Evolutionary conservation across 495 filamentous ascomycete species (phyloP).

Genomic region (Penicillium subrubescens): DNA sequence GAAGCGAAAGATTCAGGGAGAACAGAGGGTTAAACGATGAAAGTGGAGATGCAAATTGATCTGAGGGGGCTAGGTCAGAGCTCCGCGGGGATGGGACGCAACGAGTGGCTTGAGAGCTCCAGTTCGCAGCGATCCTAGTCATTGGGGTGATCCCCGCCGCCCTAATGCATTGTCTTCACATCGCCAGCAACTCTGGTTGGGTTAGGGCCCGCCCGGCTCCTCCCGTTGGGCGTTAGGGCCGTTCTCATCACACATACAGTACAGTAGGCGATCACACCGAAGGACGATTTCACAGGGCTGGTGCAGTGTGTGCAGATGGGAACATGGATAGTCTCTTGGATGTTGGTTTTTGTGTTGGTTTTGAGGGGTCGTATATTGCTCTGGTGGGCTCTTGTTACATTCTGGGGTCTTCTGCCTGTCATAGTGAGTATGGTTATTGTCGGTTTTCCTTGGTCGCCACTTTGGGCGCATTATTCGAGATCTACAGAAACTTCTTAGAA

Average conservation of each 20-base stretch:
- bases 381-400: not conserved
- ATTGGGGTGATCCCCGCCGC: conserved; percentile 9
- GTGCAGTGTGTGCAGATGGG: not conserved
- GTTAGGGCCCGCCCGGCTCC: conserved; percentile 26
- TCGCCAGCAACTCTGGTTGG: conserved; percentile 24
- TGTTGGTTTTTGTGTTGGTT: not conserved
- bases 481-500: not conserved
- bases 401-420: not conserved
- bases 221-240: conserved; percentile 29
- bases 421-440: not conserved
- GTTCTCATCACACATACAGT: conserved; percentile 34
- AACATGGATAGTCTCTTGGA: not conserved
- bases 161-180: conserved; percentile 38
- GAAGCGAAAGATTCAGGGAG: conserved; percentile 12
- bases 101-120: conserved; percentile 23
- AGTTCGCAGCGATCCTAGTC: conserved; percentile 17
- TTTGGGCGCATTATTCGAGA: not conserved
- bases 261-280: conserved; percentile 6
- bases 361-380: not conserved
- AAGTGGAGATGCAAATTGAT: conserved; percentile 11
- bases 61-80: conserved; percentile 13
- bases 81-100: conserved; percentile 16
- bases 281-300: not conserved
- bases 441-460: not conserved
- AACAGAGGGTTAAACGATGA: conserved; percentile 4